Evolutionary conservation across 805 yeast genomes (phyloP), one percentile per base, ranked within the genome.

Genomic region (Saccharomycopsis capsularis): DNA sequence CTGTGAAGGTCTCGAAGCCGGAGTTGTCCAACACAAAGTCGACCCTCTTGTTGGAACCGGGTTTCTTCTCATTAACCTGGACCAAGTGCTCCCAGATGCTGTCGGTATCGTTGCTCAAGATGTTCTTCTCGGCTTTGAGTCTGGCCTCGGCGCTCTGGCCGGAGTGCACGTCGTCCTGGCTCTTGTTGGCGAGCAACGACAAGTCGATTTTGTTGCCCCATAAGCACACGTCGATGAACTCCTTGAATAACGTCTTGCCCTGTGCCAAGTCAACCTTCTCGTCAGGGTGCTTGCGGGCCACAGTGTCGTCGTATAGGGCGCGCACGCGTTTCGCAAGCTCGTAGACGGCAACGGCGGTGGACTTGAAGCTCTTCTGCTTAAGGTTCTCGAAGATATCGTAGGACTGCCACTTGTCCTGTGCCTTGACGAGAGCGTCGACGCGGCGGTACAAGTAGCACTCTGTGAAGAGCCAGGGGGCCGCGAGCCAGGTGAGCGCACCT

Each of bases 201-300:
- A 93, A 74, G 65, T 93, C 99, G 3, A 97, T 87, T 18, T 98
- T 97, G 65, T 93, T 93, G 24, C 99, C 99, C 99, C 99, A 93
- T 47, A 93, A 67, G 0, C 96, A 86, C 48, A 91, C 78, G 61
- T 89, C 95, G 39, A 85, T 67, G 54, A 90, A 85, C 63, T 93
- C 99, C 53, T 73, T 76, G 70, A 89, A 90, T 54, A 81, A 63
- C 0, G 74, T 63, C 3, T 75, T 79, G 1, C 53, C 52, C 50
- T 71, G 75, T 3, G 60, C 57, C 16, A 56, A 52, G 3, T 54
- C 51, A 2, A 47, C 25, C n/a, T n/a, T n/a, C 11, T 47, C 41
- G 46, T 68, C 65, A 29, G 60, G 57, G 15, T 60, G 57, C 4
- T 44, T 21, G 25, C 50, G 39, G 6, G 47, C 50, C 2, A 35